Conservation (phyloP, 1,284 basidiomycete species). For the Puccinia hordei region DNA sequence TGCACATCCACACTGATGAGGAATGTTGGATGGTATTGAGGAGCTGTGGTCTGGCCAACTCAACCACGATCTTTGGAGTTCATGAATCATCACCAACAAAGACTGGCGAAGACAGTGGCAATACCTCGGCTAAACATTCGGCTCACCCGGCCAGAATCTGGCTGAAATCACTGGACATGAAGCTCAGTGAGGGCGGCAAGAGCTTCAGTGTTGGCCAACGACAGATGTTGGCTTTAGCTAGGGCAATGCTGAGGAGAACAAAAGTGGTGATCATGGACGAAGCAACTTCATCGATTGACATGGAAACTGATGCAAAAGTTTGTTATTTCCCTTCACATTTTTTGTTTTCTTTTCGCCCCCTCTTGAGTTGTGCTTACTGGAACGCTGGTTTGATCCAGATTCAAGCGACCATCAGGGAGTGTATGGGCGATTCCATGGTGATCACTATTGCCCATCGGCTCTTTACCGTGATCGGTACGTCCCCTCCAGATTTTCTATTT, state of each 20-base stretch:
- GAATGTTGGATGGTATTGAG: conserved; percentile 52
- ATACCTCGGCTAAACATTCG: neutral
- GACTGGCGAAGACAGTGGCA: neutral
- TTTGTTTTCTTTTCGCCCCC: neutral
- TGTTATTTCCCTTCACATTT: neutral
- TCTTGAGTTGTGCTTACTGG: neutral
- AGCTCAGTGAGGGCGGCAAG: conserved; percentile 55
- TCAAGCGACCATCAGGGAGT: conserved; percentile 43
- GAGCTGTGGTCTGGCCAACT: conserved; percentile 51
- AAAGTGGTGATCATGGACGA: conserved; percentile 59
- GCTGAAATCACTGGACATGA: conserved; percentile 30
- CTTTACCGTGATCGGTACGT: conserved; percentile 45
- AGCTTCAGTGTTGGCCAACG: conserved; percentile 58
- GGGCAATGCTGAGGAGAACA: conserved; percentile 56
- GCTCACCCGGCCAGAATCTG: neutral
- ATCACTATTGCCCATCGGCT: conserved; percentile 49
- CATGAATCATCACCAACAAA: neutral
- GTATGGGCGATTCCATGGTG: conserved; percentile 41
- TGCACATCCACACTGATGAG: conserved; percentile 54
- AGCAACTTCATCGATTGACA: conserved; percentile 57
- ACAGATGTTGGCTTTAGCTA: conserved; percentile 57
- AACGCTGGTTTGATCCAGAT: conserved; percentile 29
- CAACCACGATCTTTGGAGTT: conserved; percentile 49
- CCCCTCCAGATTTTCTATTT: neutral
- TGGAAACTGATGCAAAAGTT: conserved; percentile 52